Percentiles rank a stretch among this genome's conserved stretches.
These are phyloP conservation scores for Sphagnum contortum DNA, from an alignment of 225 moss, liverwort and hornwort species.

Conservation along the genomic window DNA sequence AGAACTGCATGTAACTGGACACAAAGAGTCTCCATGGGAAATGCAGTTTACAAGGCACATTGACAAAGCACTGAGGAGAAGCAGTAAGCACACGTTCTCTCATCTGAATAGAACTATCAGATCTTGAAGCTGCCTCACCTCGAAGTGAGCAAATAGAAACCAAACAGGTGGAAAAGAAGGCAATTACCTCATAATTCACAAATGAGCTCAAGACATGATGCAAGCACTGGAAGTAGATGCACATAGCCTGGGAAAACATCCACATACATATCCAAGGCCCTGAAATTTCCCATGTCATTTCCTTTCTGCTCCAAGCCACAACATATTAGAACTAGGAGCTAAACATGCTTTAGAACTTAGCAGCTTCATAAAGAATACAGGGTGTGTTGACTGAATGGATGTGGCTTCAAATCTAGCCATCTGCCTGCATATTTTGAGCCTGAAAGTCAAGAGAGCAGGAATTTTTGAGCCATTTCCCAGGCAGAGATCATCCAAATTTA, in stretches of 20 bases:
- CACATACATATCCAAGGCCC: slow-evolving; percentile 50
- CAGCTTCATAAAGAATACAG: no score
- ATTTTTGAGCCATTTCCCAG: no score
- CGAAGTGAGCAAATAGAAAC: background rate
- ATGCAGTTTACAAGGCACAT: background rate
- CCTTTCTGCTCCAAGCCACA: slow-evolving; percentile 62
- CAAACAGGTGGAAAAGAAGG: slow-evolving; percentile 4
- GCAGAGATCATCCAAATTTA: no score
- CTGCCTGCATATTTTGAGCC: no score
- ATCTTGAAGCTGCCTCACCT: background rate
- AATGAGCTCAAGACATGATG: slow-evolving; percentile 30
- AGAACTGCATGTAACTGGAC: no score
- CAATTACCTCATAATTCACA: slow-evolving; percentile 62
- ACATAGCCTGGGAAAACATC: slow-evolving; percentile 57
- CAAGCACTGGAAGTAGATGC: slow-evolving; percentile 39
- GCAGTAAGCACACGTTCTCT: background rate
- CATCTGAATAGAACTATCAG: background rate
- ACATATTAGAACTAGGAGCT: no score
- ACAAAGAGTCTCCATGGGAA: no score
- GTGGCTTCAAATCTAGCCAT: no score
- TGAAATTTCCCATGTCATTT: slow-evolving; percentile 68
- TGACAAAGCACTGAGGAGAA: background rate
- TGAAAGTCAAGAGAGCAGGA: no score
- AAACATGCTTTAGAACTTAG: no score
- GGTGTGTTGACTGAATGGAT: no score